These are phyloP conservation scores for Martensiomyces pterosporus DNA, from an alignment of 192 early-diverging fungal species.

Conservation along the genomic window DNA sequence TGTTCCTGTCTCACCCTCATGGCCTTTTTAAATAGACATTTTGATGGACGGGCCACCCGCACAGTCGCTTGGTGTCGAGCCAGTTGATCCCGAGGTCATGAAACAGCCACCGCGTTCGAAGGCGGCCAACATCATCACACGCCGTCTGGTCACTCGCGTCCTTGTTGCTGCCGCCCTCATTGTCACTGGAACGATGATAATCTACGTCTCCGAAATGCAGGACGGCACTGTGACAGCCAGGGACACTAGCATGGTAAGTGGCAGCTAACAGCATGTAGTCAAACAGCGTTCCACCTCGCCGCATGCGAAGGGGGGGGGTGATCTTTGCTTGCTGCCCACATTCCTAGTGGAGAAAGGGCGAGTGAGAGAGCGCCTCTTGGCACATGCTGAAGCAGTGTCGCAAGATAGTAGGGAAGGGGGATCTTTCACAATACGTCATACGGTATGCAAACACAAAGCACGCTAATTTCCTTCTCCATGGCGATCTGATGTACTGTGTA, in stretches of 20 bases:
- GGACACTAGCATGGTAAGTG: constrained; percentile 85
- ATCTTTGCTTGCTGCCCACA: no score
- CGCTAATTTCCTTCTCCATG: no score
- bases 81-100: constrained; percentile 90
- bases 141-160: constrained; percentile 66
- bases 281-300: no score
- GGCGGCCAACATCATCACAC: constrained; percentile 76
- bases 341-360: no score
- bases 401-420: no score
- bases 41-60: constrained; percentile 98
- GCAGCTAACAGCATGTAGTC: no score
- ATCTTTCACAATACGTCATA: no score
- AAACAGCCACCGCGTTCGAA: constrained; percentile 76
- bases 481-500: no score
- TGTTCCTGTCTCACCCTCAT: background rate
- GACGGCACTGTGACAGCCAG: constrained; percentile 66
- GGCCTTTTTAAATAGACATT: constrained; percentile 88
- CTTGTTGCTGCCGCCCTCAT: constrained; percentile 76
- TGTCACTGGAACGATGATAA: constrained; percentile 78
- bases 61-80: constrained; percentile 94
- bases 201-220: constrained; percentile 74
- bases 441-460: no score
- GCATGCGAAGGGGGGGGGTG: no score
- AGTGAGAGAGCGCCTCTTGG: no score
- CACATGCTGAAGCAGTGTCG: no score